Evolutionary conservation across 805 yeast species (phyloP), one percentile per base, ranked within the genome.

Genomic region (Teunomyces lycoperdinae): DNA sequence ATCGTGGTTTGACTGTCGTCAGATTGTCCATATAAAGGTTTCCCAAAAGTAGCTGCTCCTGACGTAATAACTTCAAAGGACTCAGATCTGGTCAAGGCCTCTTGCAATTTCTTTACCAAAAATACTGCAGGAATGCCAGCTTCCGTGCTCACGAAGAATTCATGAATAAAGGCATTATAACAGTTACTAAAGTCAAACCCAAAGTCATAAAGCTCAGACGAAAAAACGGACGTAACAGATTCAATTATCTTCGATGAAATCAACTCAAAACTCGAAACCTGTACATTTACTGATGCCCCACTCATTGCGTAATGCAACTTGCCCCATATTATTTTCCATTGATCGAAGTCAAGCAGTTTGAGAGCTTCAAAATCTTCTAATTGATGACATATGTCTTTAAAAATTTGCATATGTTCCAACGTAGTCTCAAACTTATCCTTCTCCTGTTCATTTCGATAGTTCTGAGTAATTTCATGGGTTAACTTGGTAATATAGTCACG

Each of bases 221-320:
- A 52, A 42, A 81, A 77, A 2, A 73, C 46, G 1, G 48, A 20
- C 3, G 70, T 55, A 27, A 85, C 60, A 0, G 71, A 56, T 5
- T 71, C 70, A 6, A 85, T 73, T 5, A 87, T 62, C 0, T 90
- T 90, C 1, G 90, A 85, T 2, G 85, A 76, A 5, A 83, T 73
- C 30, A 90, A 68, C 60, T 89, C 96, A 66, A 83, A 88, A 49
- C 91, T 84, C 0, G 96, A 87, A 4, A 86, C 68, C 20, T 48
- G 51, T 26, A 39, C 40, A 14, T 53, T 46, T 1, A 44, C 41
- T 17, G 49, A 45, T 24, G 39, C 47, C 3, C 57, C 57, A 29
- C 43, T 45, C 11, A 68, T 33, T 1, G 57, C 52, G 13, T 14
- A 28, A 28, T 54, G 46, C 16, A 71, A 54, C 6, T 45, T 45